Conservation (phyloP, 192 early-diverging fungal genomes). For the Rhizoclosmatium globosum region DNA sequence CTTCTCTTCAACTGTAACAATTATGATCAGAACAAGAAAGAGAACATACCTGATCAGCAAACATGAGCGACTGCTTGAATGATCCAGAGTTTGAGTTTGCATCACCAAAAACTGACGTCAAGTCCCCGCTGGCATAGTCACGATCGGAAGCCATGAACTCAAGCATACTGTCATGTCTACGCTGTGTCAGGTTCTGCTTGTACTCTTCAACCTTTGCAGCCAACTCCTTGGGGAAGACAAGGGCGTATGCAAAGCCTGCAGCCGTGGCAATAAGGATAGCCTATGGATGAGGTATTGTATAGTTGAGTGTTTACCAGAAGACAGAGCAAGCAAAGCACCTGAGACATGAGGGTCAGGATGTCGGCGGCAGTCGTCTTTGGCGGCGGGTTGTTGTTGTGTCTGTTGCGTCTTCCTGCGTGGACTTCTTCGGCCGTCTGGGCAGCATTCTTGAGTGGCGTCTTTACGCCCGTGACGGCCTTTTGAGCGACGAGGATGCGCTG, state of each 20-base stretch:
- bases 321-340: not conserved
- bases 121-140: not conserved
- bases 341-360: constrained; percentile 24
- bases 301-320: not conserved
- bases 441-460: too few relatives aligned
- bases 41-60: constrained; percentile 16
- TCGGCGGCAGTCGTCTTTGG: constrained; percentile 7
- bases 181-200: constrained; percentile 26
- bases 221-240: constrained; percentile 5
- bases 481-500: not conserved
- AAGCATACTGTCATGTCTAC: constrained; percentile 33
- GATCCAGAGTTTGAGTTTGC: not conserved
- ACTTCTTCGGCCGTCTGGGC: too few relatives aligned
- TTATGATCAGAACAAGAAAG: not conserved
- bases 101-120: constrained; percentile 4
- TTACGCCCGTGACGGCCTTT: not conserved
- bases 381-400: not conserved
- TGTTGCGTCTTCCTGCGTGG: not conserved
- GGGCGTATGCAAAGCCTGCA: constrained; percentile 3
- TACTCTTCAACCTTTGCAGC: constrained; percentile 15
- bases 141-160: constrained; percentile 35
- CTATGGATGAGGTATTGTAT: not conserved
- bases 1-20: not conserved
- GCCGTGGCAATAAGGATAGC: constrained; percentile 29
- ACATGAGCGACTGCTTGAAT: constrained; percentile 20